Evolutionary conservation across 352 stramenopile species (phyloP), one percentile per base, ranked within the genome.

Genomic region (Pythium brachiatum): DNA sequence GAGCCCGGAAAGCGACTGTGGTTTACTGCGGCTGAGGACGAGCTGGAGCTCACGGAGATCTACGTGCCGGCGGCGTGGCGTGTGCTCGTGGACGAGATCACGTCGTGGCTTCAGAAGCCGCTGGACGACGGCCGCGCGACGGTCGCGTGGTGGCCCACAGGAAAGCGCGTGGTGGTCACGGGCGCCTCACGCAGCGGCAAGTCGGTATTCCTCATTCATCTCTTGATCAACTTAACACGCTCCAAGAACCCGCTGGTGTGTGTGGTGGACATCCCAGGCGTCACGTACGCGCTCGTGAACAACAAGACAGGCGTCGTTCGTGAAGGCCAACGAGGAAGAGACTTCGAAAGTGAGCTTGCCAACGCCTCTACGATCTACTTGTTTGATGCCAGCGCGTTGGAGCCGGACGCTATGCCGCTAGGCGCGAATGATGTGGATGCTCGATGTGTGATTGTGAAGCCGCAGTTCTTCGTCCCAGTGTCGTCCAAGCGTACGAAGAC

Each of bases 251-350:
- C 38, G 9, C 56, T 27, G 6, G 36, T 55, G 21, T 62, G 50
- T 23, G 39, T 70, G 11, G 32, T 70, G 31, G 64, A 70, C 26
- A 39, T 70, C 2, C 64, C 64, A 5, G 64, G 58, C 2, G 36
- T 65, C 15, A 57, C 56, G 36, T 70, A 64, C 52, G 29, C 63
- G n/a, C 48, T 48, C 5, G 16, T 70, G 0, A 54, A 69, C 26
- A 1, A 15, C 2, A 18, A 3, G 20, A 18, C 13, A 15, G 39
- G 32, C 21, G 25, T 8, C 9, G 52, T 58, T 1, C 29, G 53
- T 16, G 57, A 70, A 47, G 63, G 63, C 3, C 7, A 31, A 2
- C 64, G 64, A 11, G 52, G 50, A 8, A 15, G 23, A 5, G 57
- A 62, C 12, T 70, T 70, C 32, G 21, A 13, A 7, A 20, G 38